phyloP scores from a whole-genome alignment of 306 rosid species.

The Phaseolus lunatus region DNA sequence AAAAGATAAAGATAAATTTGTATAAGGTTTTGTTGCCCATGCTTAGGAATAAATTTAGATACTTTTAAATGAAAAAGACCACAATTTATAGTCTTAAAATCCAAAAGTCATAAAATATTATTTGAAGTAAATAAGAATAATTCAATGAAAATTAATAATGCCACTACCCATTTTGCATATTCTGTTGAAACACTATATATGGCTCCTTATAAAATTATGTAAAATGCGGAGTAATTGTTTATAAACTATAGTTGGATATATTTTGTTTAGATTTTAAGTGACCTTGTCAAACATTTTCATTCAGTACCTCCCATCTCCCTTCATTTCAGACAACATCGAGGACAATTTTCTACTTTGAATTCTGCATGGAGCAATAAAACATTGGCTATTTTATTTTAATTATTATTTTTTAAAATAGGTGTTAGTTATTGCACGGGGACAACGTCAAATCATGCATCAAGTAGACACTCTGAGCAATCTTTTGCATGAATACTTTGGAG shows the following conservation, averaged over 20 bases:
- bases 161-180: background rate
- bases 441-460: conserved; percentile 87
- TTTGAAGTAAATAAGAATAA: background rate
- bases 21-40: background rate
- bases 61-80: background rate
- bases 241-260: background rate
- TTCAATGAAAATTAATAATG: background rate
- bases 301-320: background rate
- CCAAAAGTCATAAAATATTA: background rate
- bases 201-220: conserved; percentile 8
- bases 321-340: background rate
- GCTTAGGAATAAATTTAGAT: background rate
- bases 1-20: background rate
- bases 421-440: conserved; percentile 69
- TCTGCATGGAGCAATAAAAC: background rate
- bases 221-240: background rate
- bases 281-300: background rate
- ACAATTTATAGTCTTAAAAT: background rate
- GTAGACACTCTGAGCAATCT: conserved; percentile 81
- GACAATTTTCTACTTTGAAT: conserved; percentile 1
- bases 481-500: conserved; percentile 70
- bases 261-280: background rate
- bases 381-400: background rate
- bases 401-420: conserved; percentile 50
- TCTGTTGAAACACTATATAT: conserved; percentile 3